phyloP scores from a whole-genome alignment of 2,329 filamentous ascomycete genomes.

The Fusarium globosum region DNA sequence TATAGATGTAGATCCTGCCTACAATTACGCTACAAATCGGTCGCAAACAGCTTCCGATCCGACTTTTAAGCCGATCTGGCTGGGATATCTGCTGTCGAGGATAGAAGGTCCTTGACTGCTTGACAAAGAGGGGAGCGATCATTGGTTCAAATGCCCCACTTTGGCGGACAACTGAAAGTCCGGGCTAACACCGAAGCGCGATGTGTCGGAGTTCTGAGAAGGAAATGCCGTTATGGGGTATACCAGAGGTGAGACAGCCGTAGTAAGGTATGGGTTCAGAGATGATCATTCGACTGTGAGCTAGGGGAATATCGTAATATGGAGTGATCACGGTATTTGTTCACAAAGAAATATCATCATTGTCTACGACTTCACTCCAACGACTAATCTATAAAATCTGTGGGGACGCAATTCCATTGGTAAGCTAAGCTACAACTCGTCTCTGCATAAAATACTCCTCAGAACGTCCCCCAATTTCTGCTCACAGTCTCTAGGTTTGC shows the following conservation, averaged over 20 bases:
- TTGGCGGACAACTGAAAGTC: not conserved
- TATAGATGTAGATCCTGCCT: not conserved
- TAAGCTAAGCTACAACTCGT: not conserved
- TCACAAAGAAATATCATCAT: not conserved
- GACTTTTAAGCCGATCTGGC: accelerated
- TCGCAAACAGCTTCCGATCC: not conserved
- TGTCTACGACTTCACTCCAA: not conserved
- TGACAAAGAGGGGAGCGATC: too few relatives aligned
- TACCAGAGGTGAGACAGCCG: accelerated
- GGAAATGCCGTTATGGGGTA: not conserved
- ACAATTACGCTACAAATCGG: accelerated
- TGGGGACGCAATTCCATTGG: accelerated
- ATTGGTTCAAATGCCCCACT: not conserved
- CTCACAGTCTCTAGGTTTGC: not conserved
- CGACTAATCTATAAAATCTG: not conserved
- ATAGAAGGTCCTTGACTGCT: not conserved
- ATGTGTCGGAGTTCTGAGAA: not conserved
- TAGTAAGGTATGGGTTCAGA: not conserved
- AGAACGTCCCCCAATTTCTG: not conserved
- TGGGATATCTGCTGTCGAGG: not conserved
- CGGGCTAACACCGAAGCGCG: not conserved
- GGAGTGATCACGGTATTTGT: too few relatives aligned
- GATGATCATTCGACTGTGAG: too few relatives aligned
- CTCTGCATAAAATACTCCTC: not conserved
- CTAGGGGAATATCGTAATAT: too few relatives aligned